Evolutionary conservation across 208 protist genomes (phyloP).

Genomic region (Crithidia fasciculata): DNA sequence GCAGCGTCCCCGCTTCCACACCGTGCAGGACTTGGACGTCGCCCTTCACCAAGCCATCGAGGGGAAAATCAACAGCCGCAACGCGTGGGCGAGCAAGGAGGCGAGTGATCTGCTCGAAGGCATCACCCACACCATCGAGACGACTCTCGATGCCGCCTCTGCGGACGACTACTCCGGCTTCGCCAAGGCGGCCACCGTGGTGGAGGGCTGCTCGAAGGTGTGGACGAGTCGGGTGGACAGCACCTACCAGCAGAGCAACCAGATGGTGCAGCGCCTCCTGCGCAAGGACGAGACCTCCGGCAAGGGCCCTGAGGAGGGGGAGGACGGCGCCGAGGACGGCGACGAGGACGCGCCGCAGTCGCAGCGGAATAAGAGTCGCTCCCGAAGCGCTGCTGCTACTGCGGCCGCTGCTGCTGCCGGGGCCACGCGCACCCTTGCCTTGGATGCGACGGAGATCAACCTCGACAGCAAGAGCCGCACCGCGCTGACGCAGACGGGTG

Average conservation of each 20-base stretch:
- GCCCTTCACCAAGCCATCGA: conserved; percentile 90
- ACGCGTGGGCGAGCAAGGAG: conserved; percentile 89
- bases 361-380: conserved; percentile 28
- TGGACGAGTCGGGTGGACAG: conserved; percentile 93
- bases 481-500: conserved; percentile 72
- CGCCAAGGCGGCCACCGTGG: conserved; percentile 90
- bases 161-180: conserved; percentile 88
- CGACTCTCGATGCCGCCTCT: conserved; percentile 62
- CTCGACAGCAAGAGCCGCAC: conserved; percentile 74
- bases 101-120: conserved; percentile 89
- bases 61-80: conserved; percentile 90
- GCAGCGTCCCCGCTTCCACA: conserved; percentile 84
- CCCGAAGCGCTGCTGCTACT: conserved; percentile 29
- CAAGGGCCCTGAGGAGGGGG: conserved; percentile 33
- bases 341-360: conserved; percentile 21
- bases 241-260: conserved; percentile 85
- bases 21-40: conserved; percentile 84
- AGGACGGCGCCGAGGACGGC: conserved; percentile 11
- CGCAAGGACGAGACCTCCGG: conserved; percentile 67
- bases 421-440: conserved; percentile 71
- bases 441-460: conserved; percentile 85
- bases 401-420: conserved; percentile 24
- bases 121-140: conserved; percentile 89
- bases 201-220: conserved; percentile 93
- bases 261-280: conserved; percentile 88